A percentile compares a stretch with the other conserved stretches of the same genome.
These are phyloP conservation scores for Suhomyces bribrorum DNA, from an alignment of 1,139 yeast genomes.

Conservation along the genomic window DNA sequence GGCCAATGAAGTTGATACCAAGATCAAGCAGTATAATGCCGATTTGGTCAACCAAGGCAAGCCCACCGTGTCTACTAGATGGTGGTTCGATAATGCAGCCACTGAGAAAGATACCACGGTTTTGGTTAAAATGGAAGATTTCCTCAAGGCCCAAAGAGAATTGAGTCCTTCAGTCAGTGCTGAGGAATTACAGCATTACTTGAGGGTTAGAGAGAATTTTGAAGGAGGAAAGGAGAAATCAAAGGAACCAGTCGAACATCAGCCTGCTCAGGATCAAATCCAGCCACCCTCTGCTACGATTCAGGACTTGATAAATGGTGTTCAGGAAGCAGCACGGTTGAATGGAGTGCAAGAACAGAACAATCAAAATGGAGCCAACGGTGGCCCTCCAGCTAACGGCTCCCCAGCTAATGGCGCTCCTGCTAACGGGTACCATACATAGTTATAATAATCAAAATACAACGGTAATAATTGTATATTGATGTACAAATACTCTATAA, in stretches of 20 bases:
- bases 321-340: constrained; percentile 2
- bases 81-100: constrained; percentile 92
- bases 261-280: neutral
- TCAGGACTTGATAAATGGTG: constrained; percentile 6
- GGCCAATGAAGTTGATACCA: constrained; percentile 72
- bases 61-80: constrained; percentile 59
- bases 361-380: neutral
- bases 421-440: constrained; percentile 1
- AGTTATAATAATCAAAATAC: no score
- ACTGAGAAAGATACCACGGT: constrained; percentile 67
- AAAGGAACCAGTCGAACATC: constrained; percentile 10
- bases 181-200: constrained; percentile 82
- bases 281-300: neutral
- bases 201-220: constrained; percentile 73
- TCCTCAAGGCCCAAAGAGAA: constrained; percentile 68
- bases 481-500: no score
- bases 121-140: constrained; percentile 69
- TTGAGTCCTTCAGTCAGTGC: constrained; percentile 84
- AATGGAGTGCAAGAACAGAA: neutral
- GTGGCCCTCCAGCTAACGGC: constrained; percentile 2
- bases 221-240: constrained; percentile 55
- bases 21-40: constrained; percentile 55
- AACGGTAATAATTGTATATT: no score
- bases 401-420: neutral
- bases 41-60: constrained; percentile 29